These are phyloP conservation scores for Xerocomus spinulosus DNA, from an alignment of 768 basidiomycete genomes.

Conservation along the genomic window DNA sequence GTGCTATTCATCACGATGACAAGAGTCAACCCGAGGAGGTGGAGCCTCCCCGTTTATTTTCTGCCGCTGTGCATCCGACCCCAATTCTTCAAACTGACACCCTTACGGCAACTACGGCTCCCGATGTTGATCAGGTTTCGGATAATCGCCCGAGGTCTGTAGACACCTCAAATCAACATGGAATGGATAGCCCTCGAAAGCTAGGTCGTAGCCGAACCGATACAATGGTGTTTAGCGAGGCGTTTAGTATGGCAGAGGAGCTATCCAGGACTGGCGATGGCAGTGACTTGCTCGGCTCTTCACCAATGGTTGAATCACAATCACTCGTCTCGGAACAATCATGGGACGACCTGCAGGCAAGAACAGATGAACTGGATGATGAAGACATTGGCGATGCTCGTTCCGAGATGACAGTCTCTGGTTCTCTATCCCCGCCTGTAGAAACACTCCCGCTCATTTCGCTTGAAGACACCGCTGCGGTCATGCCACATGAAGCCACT, in stretches of 20 bases:
- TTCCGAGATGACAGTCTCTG: conserved; percentile 17
- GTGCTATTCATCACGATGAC: conserved; percentile 30
- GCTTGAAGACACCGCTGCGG: conserved; percentile 16
- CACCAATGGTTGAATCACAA: conserved; percentile 11
- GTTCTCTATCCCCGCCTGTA: conserved; percentile 26
- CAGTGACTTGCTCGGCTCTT: conserved; percentile 7
- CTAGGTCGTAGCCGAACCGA: conserved; percentile 59
- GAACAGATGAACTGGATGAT: conserved; percentile 18
- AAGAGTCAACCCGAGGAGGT: conserved; percentile 28
- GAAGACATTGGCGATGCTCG: conserved; percentile 23
- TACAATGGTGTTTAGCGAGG: conserved; percentile 67
- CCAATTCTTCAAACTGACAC: conserved; percentile 10
- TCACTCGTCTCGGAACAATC: conserved; percentile 1
- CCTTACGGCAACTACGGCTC: conserved; percentile 2
- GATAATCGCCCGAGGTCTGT: conserved; percentile 19
- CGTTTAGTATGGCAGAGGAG: conserved; percentile 36
- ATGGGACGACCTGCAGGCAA: conserved; percentile 12
- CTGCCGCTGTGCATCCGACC: conserved; percentile 36
- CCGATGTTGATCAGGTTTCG: conserved; percentile 9
- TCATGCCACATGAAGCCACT: neutral
- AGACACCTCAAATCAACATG: conserved; percentile 10
- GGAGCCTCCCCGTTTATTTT: conserved; percentile 38
- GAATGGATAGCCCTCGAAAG: conserved; percentile 40
- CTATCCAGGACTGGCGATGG: conserved; percentile 23
- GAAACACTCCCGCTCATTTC: conserved; percentile 26